Evolutionary conservation across 2,329 filamentous ascomycete genomes (phyloP), one percentile per base, ranked within the genome.

Genomic region (Coniochaeta ligniaria): DNA sequence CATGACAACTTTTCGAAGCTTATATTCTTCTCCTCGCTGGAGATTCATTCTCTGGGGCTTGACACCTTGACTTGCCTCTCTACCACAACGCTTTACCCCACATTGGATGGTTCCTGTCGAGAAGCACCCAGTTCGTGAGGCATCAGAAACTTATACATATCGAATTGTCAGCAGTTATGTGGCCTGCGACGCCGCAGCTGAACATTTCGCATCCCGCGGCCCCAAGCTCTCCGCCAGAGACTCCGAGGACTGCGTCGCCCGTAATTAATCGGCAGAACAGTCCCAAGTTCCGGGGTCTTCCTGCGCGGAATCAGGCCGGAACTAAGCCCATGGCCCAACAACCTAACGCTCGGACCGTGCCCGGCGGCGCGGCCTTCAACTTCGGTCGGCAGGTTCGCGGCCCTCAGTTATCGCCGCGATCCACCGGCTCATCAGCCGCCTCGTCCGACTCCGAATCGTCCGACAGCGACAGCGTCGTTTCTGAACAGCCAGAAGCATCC

Each of bases 1-100:
- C 75, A 80, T 79, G 77, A 77, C 73, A 71, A 74, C 72, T 72
- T 74, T 75, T 71, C 74, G 70, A 69, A 73, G 68, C 64, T 69
- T 72, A 66, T 69, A 73, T 65, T 70, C 67, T 69, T 76, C 74
- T 75, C 76, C 75, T 71, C 71, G 70, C 69, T 75, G 76, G 77
- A 78, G 76, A 71, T 73, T 75, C 70, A 68, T 76, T 71, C 72
- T 74, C 69, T 73, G 74, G 75, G 71, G 75, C 65, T 71, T 76
- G 68, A 75, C 72, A 63, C 76, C 75, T 67, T 78, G 71, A 77
- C 63, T 62, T 65, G 26, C 43, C 61, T 60, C 61, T 63, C 61
- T 59, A 60, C 59, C 63, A 36, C 17, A 20, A 38, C 31, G 22
- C 35, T 36, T 50, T 60, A 57, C 59, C 59, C 55, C 59, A 60